These are phyloP conservation scores for Crataegus laevigata DNA, from an alignment of 306 rosid genomes.

Conservation along the genomic window DNA sequence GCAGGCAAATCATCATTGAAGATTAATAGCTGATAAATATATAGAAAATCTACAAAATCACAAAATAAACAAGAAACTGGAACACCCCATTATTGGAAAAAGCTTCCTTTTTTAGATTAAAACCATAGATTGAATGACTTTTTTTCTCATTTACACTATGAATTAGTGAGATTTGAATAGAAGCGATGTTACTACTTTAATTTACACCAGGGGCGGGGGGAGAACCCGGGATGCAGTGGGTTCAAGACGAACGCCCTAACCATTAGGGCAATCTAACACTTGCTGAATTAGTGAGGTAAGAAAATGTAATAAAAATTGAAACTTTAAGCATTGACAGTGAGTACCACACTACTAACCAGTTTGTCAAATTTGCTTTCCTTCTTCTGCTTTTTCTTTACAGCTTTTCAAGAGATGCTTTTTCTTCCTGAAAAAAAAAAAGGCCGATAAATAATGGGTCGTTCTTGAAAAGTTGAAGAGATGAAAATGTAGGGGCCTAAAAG, in stretches of 20 bases:
- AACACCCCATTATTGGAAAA: neutral
- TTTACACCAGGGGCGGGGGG: neutral
- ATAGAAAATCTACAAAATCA: neutral
- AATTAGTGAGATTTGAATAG: slow-evolving; percentile 10
- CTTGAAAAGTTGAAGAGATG: neutral
- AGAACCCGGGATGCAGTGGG: neutral
- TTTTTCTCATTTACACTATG: slow-evolving; percentile 3
- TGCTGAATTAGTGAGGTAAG: too few relatives aligned
- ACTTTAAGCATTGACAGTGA: neutral
- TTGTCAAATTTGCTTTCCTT: neutral
- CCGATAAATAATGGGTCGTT: neutral
- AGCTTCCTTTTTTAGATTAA: neutral
- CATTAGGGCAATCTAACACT: too few relatives aligned
- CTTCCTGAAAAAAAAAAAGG: neutral
- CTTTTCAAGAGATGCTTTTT: neutral
- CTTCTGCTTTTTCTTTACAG: slow-evolving; percentile 4
- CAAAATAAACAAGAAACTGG: neutral
- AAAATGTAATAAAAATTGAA: neutral
- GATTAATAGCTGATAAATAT: neutral
- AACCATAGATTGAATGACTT: neutral
- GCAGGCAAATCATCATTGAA: slow-evolving; percentile 13
- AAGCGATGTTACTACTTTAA: neutral
- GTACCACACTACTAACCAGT: neutral
- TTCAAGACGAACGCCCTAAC: too few relatives aligned
- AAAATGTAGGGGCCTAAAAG: neutral